A percentile compares a stretch with the other conserved stretches of the same genome.
Conservation (phyloP, 176 grass and related monocot species). For the Lolium rigidum region DNA sequence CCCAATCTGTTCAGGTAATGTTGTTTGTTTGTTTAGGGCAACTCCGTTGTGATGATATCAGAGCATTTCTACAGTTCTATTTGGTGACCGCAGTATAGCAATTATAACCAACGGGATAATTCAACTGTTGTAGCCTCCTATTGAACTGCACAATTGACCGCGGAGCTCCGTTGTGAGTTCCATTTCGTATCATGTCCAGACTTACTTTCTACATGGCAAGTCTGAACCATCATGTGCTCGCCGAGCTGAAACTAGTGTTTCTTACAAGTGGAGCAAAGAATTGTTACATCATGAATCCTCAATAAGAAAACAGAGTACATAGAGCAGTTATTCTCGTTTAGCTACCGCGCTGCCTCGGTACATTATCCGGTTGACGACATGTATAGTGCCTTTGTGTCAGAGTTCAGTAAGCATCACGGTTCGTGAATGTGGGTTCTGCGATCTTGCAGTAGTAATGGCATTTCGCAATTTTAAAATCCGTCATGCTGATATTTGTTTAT, state of each 20-base stretch:
- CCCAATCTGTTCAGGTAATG: conserved; percentile 51
- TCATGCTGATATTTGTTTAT: conserved; percentile 17
- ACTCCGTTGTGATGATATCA: neutral
- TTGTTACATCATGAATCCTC: too few species aligned
- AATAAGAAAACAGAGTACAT: too few species aligned
- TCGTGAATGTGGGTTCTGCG: neutral
- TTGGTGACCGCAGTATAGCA: neutral
- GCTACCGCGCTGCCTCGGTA: neutral
- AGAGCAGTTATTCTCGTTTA: too few species aligned
- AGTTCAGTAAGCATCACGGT: neutral
- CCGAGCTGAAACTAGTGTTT: conserved; percentile 3
- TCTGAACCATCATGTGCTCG: neutral
- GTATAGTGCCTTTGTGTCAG: neutral
- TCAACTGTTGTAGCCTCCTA: neutral
- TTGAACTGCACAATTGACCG: neutral
- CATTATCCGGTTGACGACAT: neutral
- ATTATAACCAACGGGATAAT: neutral
- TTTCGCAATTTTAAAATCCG: neutral
- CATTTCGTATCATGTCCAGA: neutral
- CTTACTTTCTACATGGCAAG: neutral
- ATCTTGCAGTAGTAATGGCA: neutral
- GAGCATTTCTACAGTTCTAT: neutral
- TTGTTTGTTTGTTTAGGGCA: neutral
- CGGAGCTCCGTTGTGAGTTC: too few species aligned
- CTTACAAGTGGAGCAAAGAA: too few species aligned